These are phyloP conservation scores for Lycium ferocissimum DNA, from an alignment of 257 asterid species.

Conservation along the genomic window DNA sequence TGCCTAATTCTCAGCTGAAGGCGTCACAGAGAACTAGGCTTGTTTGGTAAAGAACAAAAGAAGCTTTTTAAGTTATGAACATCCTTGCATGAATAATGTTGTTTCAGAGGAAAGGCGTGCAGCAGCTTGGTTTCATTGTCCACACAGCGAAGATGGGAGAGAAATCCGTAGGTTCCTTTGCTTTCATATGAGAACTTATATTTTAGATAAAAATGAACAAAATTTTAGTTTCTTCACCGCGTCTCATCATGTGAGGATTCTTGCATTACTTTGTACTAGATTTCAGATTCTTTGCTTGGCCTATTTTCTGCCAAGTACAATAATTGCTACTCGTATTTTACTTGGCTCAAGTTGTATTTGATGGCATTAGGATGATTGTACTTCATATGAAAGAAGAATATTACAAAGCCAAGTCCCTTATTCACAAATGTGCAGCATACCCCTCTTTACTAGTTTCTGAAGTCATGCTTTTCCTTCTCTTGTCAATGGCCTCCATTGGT, in stretches of 20 bases:
- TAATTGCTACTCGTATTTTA: constrained; percentile 18
- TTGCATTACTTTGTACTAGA: neutral
- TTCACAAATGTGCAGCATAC: no score
- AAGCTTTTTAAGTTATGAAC: constrained; percentile 7
- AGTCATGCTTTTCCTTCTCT: no score
- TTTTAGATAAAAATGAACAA: neutral
- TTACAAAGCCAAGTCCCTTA: neutral
- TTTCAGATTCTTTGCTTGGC: constrained; percentile 20
- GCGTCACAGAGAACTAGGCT: neutral
- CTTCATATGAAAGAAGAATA: neutral
- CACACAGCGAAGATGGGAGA: constrained; percentile 14
- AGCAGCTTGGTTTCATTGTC: neutral
- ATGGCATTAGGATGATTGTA: neutral
- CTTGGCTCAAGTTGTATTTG: neutral
- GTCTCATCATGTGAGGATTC: constrained; percentile 2
- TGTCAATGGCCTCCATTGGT: no score
- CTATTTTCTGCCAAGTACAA: constrained; percentile 16
- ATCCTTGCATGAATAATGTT: constrained; percentile 20
- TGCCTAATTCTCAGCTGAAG: neutral
- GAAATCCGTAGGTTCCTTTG: neutral
- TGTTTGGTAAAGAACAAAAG: constrained; percentile 2
- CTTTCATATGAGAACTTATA: constrained; percentile 7
- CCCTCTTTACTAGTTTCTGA: no score
- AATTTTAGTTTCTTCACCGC: neutral
- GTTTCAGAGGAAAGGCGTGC: neutral